Conservation (phyloP, 768 basidiomycete species). For the Astraeus odoratus region DNA sequence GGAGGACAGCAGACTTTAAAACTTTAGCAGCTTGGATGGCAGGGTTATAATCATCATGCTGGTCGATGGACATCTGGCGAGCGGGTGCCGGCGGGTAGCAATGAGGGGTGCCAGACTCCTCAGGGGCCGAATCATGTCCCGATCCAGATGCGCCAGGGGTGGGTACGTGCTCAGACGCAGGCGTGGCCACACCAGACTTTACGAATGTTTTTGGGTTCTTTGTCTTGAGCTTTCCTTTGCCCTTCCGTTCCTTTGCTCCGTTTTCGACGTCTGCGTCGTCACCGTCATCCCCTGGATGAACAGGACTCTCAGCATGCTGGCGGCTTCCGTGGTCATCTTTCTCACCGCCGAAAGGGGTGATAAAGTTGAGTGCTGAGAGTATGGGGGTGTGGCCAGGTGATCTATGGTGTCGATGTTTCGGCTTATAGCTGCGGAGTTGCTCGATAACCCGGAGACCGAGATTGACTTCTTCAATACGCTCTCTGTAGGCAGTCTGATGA, state of each 20-base stretch:
- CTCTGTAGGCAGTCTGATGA: constrained; percentile 70
- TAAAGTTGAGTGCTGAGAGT: constrained; percentile 24
- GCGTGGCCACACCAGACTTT: constrained; percentile 7
- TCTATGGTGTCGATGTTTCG: constrained; percentile 30
- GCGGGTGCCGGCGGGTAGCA: constrained; percentile 34
- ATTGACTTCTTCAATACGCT: constrained; percentile 56
- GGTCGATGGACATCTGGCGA: constrained; percentile 11
- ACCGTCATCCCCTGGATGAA: constrained; percentile 20
- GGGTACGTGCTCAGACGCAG: constrained; percentile 5
- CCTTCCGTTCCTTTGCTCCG: constrained; percentile 11
- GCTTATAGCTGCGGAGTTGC: constrained; percentile 58
- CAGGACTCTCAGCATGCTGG: constrained; percentile 19
- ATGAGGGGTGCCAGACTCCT: constrained; percentile 16
- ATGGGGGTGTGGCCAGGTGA: constrained; percentile 39
- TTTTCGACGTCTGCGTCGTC: constrained; percentile 27
- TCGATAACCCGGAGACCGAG: constrained; percentile 55
- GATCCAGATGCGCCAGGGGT: constrained; percentile 4
- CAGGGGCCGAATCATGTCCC: constrained; percentile 2
- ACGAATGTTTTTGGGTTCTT: constrained; percentile 1
- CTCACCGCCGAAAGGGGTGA: constrained; percentile 33
- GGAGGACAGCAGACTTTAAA: constrained; percentile 61
- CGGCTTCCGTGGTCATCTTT: constrained; percentile 36
- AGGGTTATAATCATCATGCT: constrained; percentile 31
- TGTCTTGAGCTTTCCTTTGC: constrained; percentile 24
- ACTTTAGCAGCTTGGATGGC: constrained; percentile 55